Evolutionary conservation across 495 filamentous ascomycete species (phyloP).

Genomic region (Durotheca rogersii): DNA sequence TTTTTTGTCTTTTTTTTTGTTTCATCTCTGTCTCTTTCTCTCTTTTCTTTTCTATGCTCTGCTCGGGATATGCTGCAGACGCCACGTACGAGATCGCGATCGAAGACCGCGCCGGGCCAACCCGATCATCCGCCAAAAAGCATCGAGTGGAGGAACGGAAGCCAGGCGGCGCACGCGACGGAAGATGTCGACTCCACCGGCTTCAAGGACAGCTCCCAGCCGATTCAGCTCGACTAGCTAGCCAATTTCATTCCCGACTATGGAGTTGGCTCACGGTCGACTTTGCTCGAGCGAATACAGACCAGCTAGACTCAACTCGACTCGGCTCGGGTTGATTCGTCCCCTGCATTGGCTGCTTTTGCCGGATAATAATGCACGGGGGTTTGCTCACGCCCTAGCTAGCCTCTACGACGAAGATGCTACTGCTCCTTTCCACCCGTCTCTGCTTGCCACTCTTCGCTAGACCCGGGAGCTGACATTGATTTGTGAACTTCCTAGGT

Average conservation of each 20-base stretch:
- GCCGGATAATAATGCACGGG: slow-evolving; percentile 5
- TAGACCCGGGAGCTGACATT: slow-evolving; percentile 18
- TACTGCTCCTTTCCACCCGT: background rate
- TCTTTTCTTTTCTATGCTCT: too few relatives aligned
- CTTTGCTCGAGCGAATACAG: background rate
- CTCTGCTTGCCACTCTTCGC: background rate
- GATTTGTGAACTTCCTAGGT: slow-evolving; percentile 16
- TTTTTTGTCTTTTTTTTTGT: too few relatives aligned
- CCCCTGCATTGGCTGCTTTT: slow-evolving; percentile 9
- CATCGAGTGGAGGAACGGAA: slow-evolving; percentile 4
- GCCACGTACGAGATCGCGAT: slow-evolving; percentile 36
- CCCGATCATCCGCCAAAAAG: slow-evolving; percentile 26
- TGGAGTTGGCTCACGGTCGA: slow-evolving; percentile 1
- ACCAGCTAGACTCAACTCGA: background rate
- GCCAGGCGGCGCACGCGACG: background rate
- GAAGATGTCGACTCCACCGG: slow-evolving; percentile 11
- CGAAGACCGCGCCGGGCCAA: slow-evolving; percentile 26
- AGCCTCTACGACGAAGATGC: slow-evolving; percentile 6
- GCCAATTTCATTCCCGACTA: slow-evolving; percentile 11
- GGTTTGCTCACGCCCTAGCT: slow-evolving; percentile 7
- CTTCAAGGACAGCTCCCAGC: slow-evolving; percentile 11
- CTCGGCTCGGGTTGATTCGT: slow-evolving; percentile 1
- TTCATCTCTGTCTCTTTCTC: too few relatives aligned
- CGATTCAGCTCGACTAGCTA: slow-evolving; percentile 13
- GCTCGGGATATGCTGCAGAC: slow-evolving; percentile 37